Evolutionary conservation across 129 eudicot genomes (phyloP), one percentile per base, ranked within the genome.

Genomic region (Artemisia argyi): DNA sequence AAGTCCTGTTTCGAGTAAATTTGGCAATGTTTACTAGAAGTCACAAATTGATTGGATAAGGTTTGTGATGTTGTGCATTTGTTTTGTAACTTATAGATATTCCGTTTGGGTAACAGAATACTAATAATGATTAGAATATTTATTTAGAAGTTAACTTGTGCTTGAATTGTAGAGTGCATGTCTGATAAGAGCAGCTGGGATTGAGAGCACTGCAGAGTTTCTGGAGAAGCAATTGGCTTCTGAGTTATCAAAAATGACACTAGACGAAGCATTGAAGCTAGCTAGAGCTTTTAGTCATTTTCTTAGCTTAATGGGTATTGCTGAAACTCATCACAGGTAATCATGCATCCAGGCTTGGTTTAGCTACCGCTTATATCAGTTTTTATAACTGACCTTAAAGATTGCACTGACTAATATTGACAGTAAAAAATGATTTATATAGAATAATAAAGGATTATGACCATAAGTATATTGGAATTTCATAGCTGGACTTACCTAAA

Each of bases 311-410:
- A 87, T 87, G 85, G 91, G 90, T 28, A 90, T 93, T 76, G 98
- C 98, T 69, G 98, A 93, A 81, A 88, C 98, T 74, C 97, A 93
- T 80, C 98, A 93, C 80, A 90, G 98, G 98, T 90, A 77, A 61
- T 53, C 48, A 22, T 46, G 51, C 17, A 53, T 73, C 55, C 67
- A 69, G 59, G 65, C 59, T 78, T 76, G 49, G 47, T 60, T 26
- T 22, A 7, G 7, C 32, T 44, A 58, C 68, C 17, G 48, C 65
- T 16, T 66, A 66, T 18, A 39, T 63, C 71, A 15, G 17, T 20
- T 75, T 56, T 17, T 16, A 35, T 72, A 19, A 63, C 9, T 59
- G 61, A 69, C 49, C 9, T 50, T 32, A 18, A 66, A 17, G 54
- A 47, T 67, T 68, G 13, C 35, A 68, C 59, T 24, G 55, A 17